A percentile compares a stretch with the other conserved stretches of the same genome.
phyloP scores from a whole-genome alignment of 73 alveolate species.

The Uronychia setigera region DNA sequence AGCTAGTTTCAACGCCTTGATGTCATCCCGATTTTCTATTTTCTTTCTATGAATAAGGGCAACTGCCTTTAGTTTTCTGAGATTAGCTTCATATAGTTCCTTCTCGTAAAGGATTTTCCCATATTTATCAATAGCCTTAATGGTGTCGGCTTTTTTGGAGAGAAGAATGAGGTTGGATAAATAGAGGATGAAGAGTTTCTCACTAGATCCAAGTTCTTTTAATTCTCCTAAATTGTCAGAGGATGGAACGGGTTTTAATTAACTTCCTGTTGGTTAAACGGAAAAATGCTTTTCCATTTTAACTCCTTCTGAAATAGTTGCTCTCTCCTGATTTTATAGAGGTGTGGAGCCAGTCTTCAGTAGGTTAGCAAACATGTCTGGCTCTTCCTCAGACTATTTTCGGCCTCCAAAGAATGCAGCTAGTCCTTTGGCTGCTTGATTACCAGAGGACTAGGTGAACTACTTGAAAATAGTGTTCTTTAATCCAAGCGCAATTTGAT shows the following conservation, averaged over 20 bases:
- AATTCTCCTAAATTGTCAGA: too few relatives aligned
- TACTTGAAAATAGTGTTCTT: neutral
- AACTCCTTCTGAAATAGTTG: too few relatives aligned
- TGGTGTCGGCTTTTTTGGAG: conserved; percentile 25
- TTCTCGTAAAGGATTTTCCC: conserved; percentile 25
- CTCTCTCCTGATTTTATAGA: too few relatives aligned
- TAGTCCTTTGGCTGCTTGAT: neutral
- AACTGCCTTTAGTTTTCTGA: conserved; percentile 23
- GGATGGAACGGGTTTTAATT: too few relatives aligned
- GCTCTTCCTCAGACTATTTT: neutral
- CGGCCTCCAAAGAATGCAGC: neutral
- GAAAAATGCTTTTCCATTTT: neutral
- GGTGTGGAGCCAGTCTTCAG: too few relatives aligned
- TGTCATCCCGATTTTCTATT: conserved; percentile 5
- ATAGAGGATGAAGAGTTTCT: conserved; percentile 11
- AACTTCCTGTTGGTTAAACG: neutral
- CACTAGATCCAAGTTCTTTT: conserved; percentile 10
- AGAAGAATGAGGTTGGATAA: conserved; percentile 19
- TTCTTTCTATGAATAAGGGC: conserved; percentile 30
- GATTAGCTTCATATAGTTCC: conserved; percentile 20
- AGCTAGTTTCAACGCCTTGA: conserved; percentile 15
- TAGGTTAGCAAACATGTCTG: too few relatives aligned
- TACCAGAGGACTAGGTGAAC: neutral
- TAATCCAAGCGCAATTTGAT: neutral
- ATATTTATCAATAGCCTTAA: conserved; percentile 24